Conservation (phyloP, 208 protist genomes). For the Crithidia expoeki region DNA sequence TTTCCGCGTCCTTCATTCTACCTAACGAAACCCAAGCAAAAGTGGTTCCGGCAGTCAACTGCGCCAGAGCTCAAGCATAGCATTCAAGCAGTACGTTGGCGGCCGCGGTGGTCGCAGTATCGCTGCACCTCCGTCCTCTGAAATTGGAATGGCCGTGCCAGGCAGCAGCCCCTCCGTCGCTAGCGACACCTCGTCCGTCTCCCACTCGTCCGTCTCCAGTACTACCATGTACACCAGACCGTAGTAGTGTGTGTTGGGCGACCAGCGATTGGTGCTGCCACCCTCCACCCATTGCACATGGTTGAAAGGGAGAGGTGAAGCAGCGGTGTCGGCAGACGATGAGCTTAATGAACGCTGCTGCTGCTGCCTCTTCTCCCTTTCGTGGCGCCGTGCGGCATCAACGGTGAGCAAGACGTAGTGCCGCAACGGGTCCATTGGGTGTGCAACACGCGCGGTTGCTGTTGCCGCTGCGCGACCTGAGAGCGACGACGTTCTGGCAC, state of each 20-base stretch:
- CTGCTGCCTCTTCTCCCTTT: background rate
- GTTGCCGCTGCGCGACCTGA: no score
- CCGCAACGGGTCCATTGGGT: constrained; percentile 14
- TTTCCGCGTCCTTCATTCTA: no score
- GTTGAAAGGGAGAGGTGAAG: constrained; percentile 32
- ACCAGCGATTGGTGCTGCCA: constrained; percentile 63
- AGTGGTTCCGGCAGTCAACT: no score
- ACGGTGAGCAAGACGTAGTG: constrained; percentile 31
- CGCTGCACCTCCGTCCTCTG: background rate
- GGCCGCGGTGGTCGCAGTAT: constrained; percentile 8
- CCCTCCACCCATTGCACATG: constrained; percentile 33
- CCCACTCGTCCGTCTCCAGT: constrained; percentile 33
- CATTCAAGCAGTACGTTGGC: constrained; percentile 44
- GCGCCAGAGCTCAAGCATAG: constrained; percentile 44
- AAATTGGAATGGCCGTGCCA: constrained; percentile 15
- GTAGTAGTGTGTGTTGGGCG: constrained; percentile 58
- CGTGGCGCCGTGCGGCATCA: constrained; percentile 19
- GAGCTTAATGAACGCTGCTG: background rate
- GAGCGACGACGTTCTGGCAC: no score
- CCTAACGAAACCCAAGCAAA: no score
- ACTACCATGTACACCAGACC: constrained; percentile 72
- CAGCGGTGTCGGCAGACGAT: background rate
- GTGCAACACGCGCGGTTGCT: background rate
- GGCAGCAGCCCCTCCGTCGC: constrained; percentile 23
- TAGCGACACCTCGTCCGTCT: constrained; percentile 12